Base-by-base conservation (phyloP, 768 basidiomycete species). In the Rickenella mellea region DNA sequence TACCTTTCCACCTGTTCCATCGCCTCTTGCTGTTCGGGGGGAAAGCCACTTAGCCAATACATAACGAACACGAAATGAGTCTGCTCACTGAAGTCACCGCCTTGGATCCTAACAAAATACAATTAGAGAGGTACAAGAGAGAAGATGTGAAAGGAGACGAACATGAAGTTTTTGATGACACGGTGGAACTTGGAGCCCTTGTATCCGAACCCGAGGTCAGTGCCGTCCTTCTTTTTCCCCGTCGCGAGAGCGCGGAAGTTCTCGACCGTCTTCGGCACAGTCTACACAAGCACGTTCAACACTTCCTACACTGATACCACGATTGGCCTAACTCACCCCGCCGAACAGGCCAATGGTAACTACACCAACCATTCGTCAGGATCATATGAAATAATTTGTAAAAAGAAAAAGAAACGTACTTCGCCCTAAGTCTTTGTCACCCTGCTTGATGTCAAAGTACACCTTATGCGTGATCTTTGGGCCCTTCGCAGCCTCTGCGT, bases 181-280 rank as follows among this genome's bases (percentile, higher is more conserved):
- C 93, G 84, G 67, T 99, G 94, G 79, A 99, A 99, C 52, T 81
- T 82, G 46, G 90, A 92, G 32, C 89, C 92, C 64, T 94, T 84
- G 75, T 91, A 99, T 8, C 93, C 92, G 56, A 73, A 94, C 14
- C 82, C 90, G 41, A 71, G 55, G 25, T 65, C 59, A 1, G 71
- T 71, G 46, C 86, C 87, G 44, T 85, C 78, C 66, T 83, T 88
- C 52, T 74, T 77, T 53, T 78, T 69, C 44, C 93, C 88, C 27
- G 90, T 88, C 10, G 87, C 69, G 51, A 99, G 73, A 37, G 91
- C 89, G 44, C 91, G 83, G 79, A 98, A 98, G 76, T 98, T 98
- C 73, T 92, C 93, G 20, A 71, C 92, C 25, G 93, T 97, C 67
- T 93, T 93, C 42, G 93, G 93, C 35, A 96, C 92, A 36, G 90